Conservation (phyloP, 2,329 filamentous ascomycete species). For the Nemania sp. region DNA sequence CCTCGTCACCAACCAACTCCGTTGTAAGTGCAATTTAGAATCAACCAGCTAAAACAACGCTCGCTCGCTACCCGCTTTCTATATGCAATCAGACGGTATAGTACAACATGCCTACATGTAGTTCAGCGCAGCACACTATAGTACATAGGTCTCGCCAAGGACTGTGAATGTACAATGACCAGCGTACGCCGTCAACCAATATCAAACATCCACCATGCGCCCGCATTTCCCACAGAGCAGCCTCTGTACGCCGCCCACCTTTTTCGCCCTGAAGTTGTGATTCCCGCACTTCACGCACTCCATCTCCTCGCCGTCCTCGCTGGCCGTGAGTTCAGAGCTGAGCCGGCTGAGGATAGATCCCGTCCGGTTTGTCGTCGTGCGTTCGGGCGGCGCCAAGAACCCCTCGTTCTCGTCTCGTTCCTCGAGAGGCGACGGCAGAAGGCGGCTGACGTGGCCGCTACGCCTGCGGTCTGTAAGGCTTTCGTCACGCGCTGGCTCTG, state of each 20-base stretch:
- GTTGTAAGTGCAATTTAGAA: background rate
- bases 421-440: conserved; percentile 33
- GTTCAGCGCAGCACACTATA: background rate
- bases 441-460: conserved; percentile 38
- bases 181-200: conserved; percentile 22
- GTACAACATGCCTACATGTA: background rate
- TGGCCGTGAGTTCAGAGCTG: conserved; percentile 64
- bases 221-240: conserved; percentile 72
- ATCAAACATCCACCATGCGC: conserved; percentile 40
- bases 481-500: conserved; percentile 15
- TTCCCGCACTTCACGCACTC: conserved; percentile 70
- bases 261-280: conserved; percentile 72
- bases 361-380: conserved; percentile 39
- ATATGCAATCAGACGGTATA: background rate
- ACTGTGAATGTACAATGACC: too few species aligned
- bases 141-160: background rate
- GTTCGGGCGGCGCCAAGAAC: conserved; percentile 36
- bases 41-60: background rate
- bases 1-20: background rate
- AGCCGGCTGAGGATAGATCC: conserved; percentile 65
- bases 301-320: conserved; percentile 61
- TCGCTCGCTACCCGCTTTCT: background rate
- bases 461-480: conserved; percentile 38
- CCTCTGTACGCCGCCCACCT: conserved; percentile 64
- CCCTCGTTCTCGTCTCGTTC: conserved; percentile 36